Conservation (phyloP, 805 yeast genomes). For the Wickerhamiella sorbophila region DNA sequence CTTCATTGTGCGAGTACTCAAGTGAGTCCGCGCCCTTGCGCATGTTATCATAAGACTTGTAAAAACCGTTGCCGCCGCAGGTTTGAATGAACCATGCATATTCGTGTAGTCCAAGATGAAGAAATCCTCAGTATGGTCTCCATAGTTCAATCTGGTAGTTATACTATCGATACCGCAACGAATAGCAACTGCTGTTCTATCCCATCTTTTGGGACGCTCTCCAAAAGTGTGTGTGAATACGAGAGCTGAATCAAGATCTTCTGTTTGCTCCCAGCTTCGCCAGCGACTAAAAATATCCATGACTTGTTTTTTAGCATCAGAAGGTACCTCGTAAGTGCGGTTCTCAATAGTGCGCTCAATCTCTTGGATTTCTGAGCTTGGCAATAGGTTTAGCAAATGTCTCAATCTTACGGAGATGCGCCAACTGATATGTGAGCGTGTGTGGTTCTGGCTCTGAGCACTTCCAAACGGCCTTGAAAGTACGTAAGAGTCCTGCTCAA, state of each 20-base stretch:
- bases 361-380: slow-evolving; percentile 34
- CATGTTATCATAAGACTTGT: not conserved
- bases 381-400: slow-evolving; percentile 50
- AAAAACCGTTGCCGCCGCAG: not conserved
- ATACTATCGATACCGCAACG: slow-evolving; percentile 21
- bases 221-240: slow-evolving; percentile 15
- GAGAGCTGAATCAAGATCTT: slow-evolving; percentile 14
- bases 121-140: slow-evolving; percentile 22
- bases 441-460: slow-evolving; percentile 57
- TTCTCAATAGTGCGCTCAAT: slow-evolving; percentile 24
- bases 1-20: not conserved
- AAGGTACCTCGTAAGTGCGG: slow-evolving; percentile 33
- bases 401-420: slow-evolving; percentile 65
- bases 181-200: not conserved
- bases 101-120: slow-evolving; percentile 19
- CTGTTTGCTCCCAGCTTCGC: slow-evolving; percentile 74
- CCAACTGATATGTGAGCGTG: slow-evolving; percentile 78
- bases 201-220: not conserved
- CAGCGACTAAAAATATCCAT: slow-evolving; percentile 51
- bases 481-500: slow-evolving; percentile 78
- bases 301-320: slow-evolving; percentile 40
- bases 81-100: not conserved
- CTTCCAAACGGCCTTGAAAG: slow-evolving; percentile 80
- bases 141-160: slow-evolving; percentile 19
- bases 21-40: not conserved